A percentile compares a stretch with the other conserved stretches of the same genome.
These are phyloP conservation scores for Lathyrus oleraceus DNA, from an alignment of 306 rosid species.

Conservation along the genomic window DNA sequence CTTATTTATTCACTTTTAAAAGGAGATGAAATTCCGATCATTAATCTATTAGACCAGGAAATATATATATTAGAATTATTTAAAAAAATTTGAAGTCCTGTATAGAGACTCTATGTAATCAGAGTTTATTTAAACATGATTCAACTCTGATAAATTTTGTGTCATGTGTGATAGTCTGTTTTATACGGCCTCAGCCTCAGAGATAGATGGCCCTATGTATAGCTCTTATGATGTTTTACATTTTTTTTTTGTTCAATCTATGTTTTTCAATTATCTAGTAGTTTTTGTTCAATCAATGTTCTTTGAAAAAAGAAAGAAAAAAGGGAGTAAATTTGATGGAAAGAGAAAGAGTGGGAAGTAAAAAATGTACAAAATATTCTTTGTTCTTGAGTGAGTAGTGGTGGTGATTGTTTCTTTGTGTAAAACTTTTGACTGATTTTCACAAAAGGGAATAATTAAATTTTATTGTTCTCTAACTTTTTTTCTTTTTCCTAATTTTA, in stretches of 20 bases:
- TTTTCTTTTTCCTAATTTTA: conserved; percentile 29
- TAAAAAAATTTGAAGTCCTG: too few relatives aligned
- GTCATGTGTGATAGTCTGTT: too few relatives aligned
- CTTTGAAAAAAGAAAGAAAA: neutral
- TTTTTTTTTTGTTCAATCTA: conserved; percentile 39
- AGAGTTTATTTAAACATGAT: too few relatives aligned
- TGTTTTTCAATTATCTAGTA: conserved; percentile 8
- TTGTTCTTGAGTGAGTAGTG: conserved; percentile 40
- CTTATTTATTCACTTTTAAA: too few relatives aligned
- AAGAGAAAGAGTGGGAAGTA: conserved; percentile 34
- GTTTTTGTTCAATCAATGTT: conserved; percentile 12
- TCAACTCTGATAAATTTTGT: too few relatives aligned
- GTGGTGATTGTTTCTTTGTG: conserved; percentile 41
- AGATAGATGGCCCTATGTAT: too few relatives aligned
- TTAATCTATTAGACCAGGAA: too few relatives aligned
- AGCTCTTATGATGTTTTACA: neutral
- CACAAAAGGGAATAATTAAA: conserved; percentile 40
- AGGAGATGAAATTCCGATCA: too few relatives aligned
- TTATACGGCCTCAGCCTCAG: too few relatives aligned
- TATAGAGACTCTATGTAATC: too few relatives aligned
- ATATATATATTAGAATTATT: too few relatives aligned
- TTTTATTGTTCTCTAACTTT: conserved; percentile 37
- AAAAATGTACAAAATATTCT: conserved; percentile 29
- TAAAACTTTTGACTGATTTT: conserved; percentile 44
- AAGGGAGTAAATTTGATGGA: conserved; percentile 17